These are phyloP conservation scores for Fibroporia radiculosa DNA, from an alignment of 768 basidiomycete species.

Conservation along the genomic window DNA sequence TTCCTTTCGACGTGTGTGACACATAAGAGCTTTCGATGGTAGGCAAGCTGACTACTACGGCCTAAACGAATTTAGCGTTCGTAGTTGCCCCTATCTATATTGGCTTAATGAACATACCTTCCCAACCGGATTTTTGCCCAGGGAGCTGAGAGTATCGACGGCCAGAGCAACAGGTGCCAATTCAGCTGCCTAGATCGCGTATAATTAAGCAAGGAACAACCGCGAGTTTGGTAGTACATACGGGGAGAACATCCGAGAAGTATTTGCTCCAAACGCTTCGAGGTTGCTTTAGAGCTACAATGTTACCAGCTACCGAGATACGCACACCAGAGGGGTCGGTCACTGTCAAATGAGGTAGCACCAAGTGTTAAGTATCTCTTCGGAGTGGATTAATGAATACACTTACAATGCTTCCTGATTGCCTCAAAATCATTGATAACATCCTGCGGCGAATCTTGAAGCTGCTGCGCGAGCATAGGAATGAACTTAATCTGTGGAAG, in stretches of 20 bases:
- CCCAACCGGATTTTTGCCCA: constrained; percentile 66
- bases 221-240: constrained; percentile 24
- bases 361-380: not conserved
- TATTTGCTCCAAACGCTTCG: constrained; percentile 66
- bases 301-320: constrained; percentile 86
- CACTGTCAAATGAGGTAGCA: too few species aligned
- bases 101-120: constrained; percentile 38
- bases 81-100: too few species aligned
- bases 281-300: constrained; percentile 63
- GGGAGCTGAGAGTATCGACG: constrained; percentile 58
- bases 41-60: constrained; percentile 79
- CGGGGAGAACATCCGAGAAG: constrained; percentile 55
- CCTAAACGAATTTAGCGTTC: too few species aligned
- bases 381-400: too few species aligned
- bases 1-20: constrained; percentile 68
- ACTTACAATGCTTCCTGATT: constrained; percentile 61
- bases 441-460: constrained; percentile 64
- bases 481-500: constrained; percentile 74
- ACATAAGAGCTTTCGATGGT: constrained; percentile 93
- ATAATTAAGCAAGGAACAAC: not conserved
- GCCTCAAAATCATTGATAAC: constrained; percentile 72
- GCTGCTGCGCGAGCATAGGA: constrained; percentile 60
- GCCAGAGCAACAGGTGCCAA: constrained; percentile 63
- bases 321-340: constrained; percentile 77
- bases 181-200: constrained; percentile 32